A percentile compares a stretch with the other conserved stretches of the same genome.
Evolutionary conservation across 495 filamentous ascomycete species (phyloP).

Genomic region (Rostrohypoxylon terebratum): DNA sequence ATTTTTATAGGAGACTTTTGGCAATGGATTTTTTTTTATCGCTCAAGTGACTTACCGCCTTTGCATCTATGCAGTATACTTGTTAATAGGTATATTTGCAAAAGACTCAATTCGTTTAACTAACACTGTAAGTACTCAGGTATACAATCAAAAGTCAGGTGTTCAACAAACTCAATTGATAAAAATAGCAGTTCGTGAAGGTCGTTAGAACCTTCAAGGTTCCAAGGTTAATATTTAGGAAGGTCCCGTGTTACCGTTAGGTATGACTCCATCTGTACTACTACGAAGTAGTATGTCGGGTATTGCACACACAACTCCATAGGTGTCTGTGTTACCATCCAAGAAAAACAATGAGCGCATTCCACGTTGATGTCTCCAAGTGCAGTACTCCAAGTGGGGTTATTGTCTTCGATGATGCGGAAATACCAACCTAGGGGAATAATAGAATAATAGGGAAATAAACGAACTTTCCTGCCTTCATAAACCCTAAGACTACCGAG

Average conservation of each 20-base stretch:
- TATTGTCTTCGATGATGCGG: constrained; percentile 8
- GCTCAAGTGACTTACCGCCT: constrained; percentile 27
- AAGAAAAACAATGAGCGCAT: constrained; percentile 27
- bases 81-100: constrained; percentile 5
- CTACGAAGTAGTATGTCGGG: too few relatives aligned
- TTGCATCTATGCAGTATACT: constrained; percentile 24
- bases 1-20: constrained; percentile 15
- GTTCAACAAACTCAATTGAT: not conserved
- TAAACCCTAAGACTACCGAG: not conserved
- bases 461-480: constrained; percentile 8
- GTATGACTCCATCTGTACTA: not conserved
- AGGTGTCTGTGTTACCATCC: constrained; percentile 6
- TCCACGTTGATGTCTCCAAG: constrained; percentile 1
- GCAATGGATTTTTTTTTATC: constrained; percentile 34
- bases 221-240: not conserved
- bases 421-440: constrained; percentile 3
- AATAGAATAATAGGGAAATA: constrained; percentile 10
- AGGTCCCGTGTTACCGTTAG: not conserved
- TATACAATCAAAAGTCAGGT: not conserved
- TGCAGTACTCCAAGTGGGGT: not conserved
- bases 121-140: not conserved
- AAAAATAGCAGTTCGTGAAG: not conserved
- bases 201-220: not conserved
- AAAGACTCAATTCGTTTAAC: constrained; percentile 6
- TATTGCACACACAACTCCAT: not conserved